Percentiles rank a stretch among this genome's conserved stretches.
Conservation (phyloP, 495 filamentous ascomycete genomes). For the Penicillium canescens region DNA sequence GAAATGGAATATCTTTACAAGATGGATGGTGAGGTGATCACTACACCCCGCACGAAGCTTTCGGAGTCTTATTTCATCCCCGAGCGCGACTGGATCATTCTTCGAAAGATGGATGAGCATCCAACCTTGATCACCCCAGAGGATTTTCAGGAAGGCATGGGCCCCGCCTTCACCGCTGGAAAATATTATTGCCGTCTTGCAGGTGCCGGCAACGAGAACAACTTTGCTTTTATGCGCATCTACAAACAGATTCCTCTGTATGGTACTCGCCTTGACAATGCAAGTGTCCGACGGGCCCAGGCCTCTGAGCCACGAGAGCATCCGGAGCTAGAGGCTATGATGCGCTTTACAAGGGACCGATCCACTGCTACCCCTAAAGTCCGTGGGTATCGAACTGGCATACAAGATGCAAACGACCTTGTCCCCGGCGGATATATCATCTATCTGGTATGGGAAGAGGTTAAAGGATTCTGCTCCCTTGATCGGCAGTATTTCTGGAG, state of each 20-base stretch:
- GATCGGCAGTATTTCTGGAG: background rate
- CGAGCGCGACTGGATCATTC: background rate
- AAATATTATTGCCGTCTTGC: background rate
- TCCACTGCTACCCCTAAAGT: background rate
- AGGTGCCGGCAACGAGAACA: background rate
- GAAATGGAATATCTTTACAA: background rate
- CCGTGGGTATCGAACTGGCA: background rate
- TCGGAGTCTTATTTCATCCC: background rate
- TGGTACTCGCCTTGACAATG: background rate
- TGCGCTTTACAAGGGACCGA: background rate
- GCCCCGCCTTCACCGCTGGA: background rate
- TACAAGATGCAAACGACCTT: background rate
- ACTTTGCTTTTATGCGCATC: background rate
- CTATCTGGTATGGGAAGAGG: background rate
- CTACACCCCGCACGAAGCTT: background rate
- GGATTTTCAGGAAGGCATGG: background rate
- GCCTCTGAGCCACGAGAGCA: background rate
- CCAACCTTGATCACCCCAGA: background rate
- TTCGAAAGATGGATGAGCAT: background rate
- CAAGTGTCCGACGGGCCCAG: background rate
- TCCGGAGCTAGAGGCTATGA: background rate
- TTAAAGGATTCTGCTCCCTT: background rate
- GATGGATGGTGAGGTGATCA: background rate
- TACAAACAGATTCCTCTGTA: background rate
- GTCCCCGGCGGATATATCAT: conserved; percentile 4